Conservation (phyloP, 257 asterid genomes). For the Buddleja alternifolia region DNA sequence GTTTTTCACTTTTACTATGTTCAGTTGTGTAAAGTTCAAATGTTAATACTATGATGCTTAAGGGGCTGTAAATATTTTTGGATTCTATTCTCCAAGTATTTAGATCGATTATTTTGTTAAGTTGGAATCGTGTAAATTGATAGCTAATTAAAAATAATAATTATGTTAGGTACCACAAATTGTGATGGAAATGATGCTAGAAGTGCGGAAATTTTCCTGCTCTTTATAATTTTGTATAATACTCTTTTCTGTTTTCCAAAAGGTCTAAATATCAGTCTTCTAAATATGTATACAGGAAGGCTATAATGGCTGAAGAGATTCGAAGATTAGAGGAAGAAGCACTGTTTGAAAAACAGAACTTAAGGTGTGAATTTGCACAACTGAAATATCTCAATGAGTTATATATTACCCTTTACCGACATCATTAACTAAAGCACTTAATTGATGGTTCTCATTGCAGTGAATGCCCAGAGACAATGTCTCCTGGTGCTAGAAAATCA, state of each 20-base stretch:
- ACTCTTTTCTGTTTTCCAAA: not conserved
- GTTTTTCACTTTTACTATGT: no score
- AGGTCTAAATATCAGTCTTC: conserved; percentile 16
- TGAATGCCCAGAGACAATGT: conserved; percentile 62
- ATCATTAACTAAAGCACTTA: conserved; percentile 18
- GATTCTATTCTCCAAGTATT: not conserved
- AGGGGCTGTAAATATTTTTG: not conserved
- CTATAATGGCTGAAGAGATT: conserved; percentile 88
- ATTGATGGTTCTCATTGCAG: conserved; percentile 41
- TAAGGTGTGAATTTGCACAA: conserved; percentile 55
- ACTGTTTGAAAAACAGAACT: conserved; percentile 50
- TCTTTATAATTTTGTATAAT: conserved; percentile 1
- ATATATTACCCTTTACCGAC: not conserved
- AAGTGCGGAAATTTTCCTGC: not conserved
- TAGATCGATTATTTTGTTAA: not conserved
- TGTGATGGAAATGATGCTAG: conserved; percentile 8
- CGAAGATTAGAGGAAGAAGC: conserved; percentile 86
- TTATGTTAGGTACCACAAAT: not conserved
- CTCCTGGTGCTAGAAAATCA: conserved; percentile 97
- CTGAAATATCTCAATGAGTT: conserved; percentile 8
- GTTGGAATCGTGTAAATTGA: not conserved
- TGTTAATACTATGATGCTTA: not conserved
- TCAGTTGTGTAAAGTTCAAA: not conserved
- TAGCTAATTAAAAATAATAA: not conserved
- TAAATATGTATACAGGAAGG: conserved; percentile 55